Base-by-base conservation (phyloP, 345 rosid species). In the Diplotaxis tenuifolia region DNA sequence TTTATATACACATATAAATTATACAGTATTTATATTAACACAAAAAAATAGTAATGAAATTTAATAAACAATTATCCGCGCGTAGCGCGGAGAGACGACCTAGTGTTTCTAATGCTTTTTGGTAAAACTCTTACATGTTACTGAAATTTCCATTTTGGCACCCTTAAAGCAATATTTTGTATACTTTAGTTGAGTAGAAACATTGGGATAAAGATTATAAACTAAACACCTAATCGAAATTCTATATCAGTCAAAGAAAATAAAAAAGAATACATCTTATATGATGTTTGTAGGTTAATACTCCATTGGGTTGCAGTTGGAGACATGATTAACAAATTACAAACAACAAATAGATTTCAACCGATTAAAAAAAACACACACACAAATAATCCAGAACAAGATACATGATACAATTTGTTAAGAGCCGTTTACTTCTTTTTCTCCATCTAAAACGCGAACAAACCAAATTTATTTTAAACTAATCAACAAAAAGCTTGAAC, bases 381-480 rank as follows among this genome's bases (percentile, higher is more conserved):
- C n/a, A 9, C 8, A 45, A 19, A 71, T 52, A 25, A 7, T 71
- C 62, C 7, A 34, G 20, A 72, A 53, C 68, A 72, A 72, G n/a
- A n/a, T n/a, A n/a, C n/a, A n/a, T n/a, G 62, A 55, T 55, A 12
- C 58, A 53, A 53, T 55, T 22, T 29, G 59, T 54, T 28, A 19
- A 6, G 10, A 3, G 67, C 67, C 67, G 25, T 61, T 31, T 49
- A 14, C 14, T 61, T 61, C 38, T 70, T 28, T 19, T 49, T 27
- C 21, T 47, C 16, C 50, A 57, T 56, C 38, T 58, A 27, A 27
- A 27, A 55, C 12, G 31, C 15, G 31, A 5, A 15, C 15, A 50
- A 65, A 67, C 68, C 53, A 62, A 62, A 23, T 32, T 62, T 45
- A 38, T 31, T 71, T 42, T 12, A 21, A 45, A 45, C 32, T 67